Evolutionary conservation across 495 filamentous ascomycete species (phyloP), one percentile per base, ranked within the genome.

Genomic region (Xylaria intraflava): DNA sequence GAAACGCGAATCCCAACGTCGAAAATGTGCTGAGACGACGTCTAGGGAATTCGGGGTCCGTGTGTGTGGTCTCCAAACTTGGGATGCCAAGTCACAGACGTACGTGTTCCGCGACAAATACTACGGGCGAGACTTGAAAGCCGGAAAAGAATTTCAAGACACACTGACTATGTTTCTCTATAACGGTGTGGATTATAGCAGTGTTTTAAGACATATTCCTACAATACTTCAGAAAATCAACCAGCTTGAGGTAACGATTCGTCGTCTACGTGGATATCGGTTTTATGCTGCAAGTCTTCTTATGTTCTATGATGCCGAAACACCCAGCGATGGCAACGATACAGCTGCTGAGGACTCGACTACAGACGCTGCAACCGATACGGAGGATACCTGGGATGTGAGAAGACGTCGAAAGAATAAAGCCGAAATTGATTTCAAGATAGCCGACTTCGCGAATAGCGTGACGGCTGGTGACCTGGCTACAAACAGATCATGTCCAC

Each of bases 371-470:
- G 63, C 70, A 16, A 77, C 75, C 14, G 79, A 83, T 36, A 73
- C 74, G 19, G 77, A 80, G 52, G 72, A 74, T 45, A 49, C 49
- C 2, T 55, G 61, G 57, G 46, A 55, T 48, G 53, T 40, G 46
- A 72, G 65, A 52, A 63, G 64, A 41, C 67, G 66, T 12, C 69
- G 63, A 41, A 58, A 46, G 31, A 72, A 62, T 51, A 62, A 61
- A 51, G 66, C 71, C 8, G 77, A 84, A 46, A 88, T 98, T 53
- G 86, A 95, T 62, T 79, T 98, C 65, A 96, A 96, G 69, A 95
- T 98, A 65, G 91, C 95, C 40, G 93, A 98, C 66, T 98, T 98
- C 74, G 93, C 93, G 23, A 98, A 98, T 64, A 96, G 91, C 58
- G 86, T 97, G 7, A 96, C 90, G 9, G 86, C 88, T 3, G 89